Evolutionary conservation across 106 monocot genomes (phyloP), one percentile per base, ranked within the genome.

Genomic region (Acorus calamus): DNA sequence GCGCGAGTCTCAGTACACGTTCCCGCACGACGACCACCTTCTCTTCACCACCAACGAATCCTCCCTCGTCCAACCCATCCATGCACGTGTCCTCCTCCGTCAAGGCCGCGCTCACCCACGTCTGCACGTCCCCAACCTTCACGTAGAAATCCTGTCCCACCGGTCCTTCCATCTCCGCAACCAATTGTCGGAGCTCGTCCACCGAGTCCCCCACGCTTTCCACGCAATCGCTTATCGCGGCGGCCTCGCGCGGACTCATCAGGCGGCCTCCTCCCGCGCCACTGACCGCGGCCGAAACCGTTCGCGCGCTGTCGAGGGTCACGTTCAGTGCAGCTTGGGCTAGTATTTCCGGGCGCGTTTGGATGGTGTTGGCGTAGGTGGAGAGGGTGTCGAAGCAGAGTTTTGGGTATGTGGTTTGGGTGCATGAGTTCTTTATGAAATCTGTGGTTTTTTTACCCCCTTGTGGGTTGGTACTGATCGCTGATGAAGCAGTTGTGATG

Each of bases 51-150:
- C 63, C 76, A 56, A 78, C 64, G 53, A 63, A 71, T 51, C 53
- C 68, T 41, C 48, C 65, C n/a, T 62, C 74, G 12, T 13, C 65
- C 50, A 81, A 78, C 59, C 78, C 88, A 1, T 76, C 73, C 81
- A 84, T 67, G 78, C 88, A 88, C 3, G 81, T 84, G 67, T 81
- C 48, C 6, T 76, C 84, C 44, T 88, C 76, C 1, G 88, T 88
- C 14, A 88, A 50, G 13, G 81, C 88, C 3, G 88, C 76, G 63
- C 88, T 88, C 9, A 84, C 84, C 88, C 88, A 88, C 3, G 88
- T 88, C 78, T 81, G 72, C 8, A 88, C 58, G 70, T 66, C 66
- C 47, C 59, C 65, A 44, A 88, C 67, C 49, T 79, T 60, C 14
- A 73, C 54, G 51, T 63, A 12, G 42, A 42, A 5, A 8, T 67